A percentile compares a stretch with the other conserved stretches of the same genome.
Evolutionary conservation across 2,329 filamentous ascomycete species (phyloP).

Genomic region (Mycocentrospora acerina): DNA sequence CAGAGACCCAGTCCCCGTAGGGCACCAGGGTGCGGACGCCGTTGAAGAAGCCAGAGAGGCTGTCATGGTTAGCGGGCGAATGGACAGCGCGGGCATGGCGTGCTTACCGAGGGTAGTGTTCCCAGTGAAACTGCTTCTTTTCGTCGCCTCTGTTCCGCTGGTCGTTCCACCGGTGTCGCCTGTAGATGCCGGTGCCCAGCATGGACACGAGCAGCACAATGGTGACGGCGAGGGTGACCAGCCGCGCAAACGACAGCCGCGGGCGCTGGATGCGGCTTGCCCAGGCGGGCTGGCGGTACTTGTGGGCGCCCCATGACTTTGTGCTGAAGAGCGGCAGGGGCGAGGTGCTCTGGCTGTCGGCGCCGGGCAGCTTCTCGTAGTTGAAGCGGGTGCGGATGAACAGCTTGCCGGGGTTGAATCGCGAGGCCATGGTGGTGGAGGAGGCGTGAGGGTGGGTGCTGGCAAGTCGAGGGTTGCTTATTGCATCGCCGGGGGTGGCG

Average conservation of each 20-base stretch:
- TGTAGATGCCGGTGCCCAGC: constrained; percentile 46
- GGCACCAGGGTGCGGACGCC: constrained; percentile 51
- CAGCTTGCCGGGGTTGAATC: constrained; percentile 50
- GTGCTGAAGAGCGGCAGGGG: constrained; percentile 42
- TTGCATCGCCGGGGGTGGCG: constrained; percentile 33
- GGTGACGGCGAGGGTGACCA: constrained; percentile 45
- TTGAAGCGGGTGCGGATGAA: constrained; percentile 47
- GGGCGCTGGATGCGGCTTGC: constrained; percentile 44
- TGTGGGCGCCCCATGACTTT: constrained; percentile 39
- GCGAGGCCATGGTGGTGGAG: constrained; percentile 32
- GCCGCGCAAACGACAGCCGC: constrained; percentile 45
- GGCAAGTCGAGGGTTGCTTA: constrained; percentile 22
- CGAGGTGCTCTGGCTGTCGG: constrained; percentile 44
- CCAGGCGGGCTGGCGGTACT: constrained; percentile 39
- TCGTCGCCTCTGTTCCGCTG: constrained; percentile 37
- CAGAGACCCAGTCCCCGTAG: constrained; percentile 44
- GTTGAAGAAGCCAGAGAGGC: constrained; percentile 51
- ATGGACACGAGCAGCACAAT: constrained; percentile 45
- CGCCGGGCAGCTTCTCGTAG: constrained; percentile 50
- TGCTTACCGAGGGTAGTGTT: constrained; percentile 47
- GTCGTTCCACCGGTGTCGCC: constrained; percentile 37
- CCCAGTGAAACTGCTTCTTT: constrained; percentile 46
- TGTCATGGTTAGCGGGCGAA: constrained; percentile 23
- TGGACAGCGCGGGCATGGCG: not conserved
- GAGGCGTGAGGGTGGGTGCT: constrained; percentile 6